Evolutionary conservation across 306 rosid genomes (phyloP).

Genomic region (Acmispon strigosus): DNA sequence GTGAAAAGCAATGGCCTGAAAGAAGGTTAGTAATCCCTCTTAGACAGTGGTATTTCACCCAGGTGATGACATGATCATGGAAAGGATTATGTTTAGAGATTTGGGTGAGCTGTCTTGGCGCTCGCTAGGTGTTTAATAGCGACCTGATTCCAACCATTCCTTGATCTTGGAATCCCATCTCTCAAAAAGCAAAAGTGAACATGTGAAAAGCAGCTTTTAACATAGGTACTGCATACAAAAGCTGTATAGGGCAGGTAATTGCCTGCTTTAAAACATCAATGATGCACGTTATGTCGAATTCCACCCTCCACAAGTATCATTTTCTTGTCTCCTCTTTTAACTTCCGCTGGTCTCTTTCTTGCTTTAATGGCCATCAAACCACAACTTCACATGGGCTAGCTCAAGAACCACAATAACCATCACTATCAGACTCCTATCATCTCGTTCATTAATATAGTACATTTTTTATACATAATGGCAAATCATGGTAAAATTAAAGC

Average conservation of each 20-base stretch:
- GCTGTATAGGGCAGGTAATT: conserved; percentile 21
- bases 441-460: too few species aligned
- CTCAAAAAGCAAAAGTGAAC: conserved; percentile 47
- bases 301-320: conserved; percentile 21
- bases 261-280: conserved; percentile 39
- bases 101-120: conserved; percentile 33
- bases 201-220: conserved; percentile 64
- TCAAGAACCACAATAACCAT: not conserved
- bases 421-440: not conserved
- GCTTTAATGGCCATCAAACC: conserved; percentile 29
- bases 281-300: conserved; percentile 46
- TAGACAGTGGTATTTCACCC: conserved; percentile 22
- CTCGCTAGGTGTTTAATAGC: conserved; percentile 13
- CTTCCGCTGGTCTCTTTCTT: conserved; percentile 31
- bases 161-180: conserved; percentile 28
- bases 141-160: conserved; percentile 21
- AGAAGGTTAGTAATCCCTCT: not conserved
- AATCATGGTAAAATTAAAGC: too few species aligned
- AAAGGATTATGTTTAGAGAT: conserved; percentile 15
- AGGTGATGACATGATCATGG: conserved; percentile 20
- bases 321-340: conserved; percentile 31
- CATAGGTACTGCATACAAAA: conserved; percentile 34
- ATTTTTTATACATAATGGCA: too few species aligned
- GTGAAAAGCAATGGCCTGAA: too few species aligned
- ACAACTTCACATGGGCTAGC: conserved; percentile 35